phyloP scores from a whole-genome alignment of 108 stramenopile species.

The Nitzschia inconspicua region DNA sequence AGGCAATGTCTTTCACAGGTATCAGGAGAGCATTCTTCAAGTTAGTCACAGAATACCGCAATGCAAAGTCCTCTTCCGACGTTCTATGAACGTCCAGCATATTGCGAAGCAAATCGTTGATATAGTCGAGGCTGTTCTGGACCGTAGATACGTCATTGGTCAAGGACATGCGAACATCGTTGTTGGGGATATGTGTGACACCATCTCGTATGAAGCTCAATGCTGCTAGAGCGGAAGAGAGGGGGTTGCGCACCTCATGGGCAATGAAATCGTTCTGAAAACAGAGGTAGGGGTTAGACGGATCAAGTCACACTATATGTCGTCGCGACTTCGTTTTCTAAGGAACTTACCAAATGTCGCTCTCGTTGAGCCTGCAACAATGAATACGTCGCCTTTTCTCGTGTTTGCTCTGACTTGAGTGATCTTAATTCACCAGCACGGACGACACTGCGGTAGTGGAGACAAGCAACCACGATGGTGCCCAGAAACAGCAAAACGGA shows the following conservation, averaged over 20 bases:
- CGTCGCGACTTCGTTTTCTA: no score
- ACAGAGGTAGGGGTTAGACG: no score
- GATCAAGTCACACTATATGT: no score
- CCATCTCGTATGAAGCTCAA: neutral
- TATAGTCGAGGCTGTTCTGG: conserved; percentile 12
- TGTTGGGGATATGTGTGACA: neutral
- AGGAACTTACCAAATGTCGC: no score
- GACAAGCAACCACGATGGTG: no score
- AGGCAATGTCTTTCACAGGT: conserved; percentile 3
- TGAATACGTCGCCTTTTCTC: no score
- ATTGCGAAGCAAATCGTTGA: conserved; percentile 25
- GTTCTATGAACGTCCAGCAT: conserved; percentile 29
- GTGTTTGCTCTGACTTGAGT: no score
- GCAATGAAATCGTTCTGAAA: conserved; percentile 30
- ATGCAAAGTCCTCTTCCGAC: neutral
- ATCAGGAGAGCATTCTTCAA: conserved; percentile 5
- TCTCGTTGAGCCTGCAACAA: no score
- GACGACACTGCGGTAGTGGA: no score
- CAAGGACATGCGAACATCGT: neutral
- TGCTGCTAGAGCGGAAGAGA: conserved; percentile 15
- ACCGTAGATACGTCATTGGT: conserved; percentile 8
- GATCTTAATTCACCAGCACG: no score
- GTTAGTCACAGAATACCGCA: neutral
- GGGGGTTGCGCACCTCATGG: conserved; percentile 32
- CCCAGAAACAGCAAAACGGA: no score